Evolutionary conservation across 1,284 basidiomycete genomes (phyloP).

Genomic region (Ustilago xerochloae): DNA sequence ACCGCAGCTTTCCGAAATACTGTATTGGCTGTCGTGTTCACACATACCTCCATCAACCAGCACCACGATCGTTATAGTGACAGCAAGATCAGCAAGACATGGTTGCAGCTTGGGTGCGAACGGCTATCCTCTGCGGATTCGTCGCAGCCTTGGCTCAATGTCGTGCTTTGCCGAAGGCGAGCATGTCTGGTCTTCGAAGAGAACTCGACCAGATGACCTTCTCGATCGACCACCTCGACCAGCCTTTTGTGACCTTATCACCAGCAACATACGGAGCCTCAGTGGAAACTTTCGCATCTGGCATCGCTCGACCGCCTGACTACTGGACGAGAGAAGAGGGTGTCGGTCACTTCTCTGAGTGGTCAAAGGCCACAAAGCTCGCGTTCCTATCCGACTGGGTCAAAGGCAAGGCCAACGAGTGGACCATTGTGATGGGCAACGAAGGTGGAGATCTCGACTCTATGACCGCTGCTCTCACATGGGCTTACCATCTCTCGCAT

Average conservation of each 20-base stretch:
- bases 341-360: constrained; percentile 66
- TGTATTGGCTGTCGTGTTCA: too few relatives aligned
- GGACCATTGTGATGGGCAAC: constrained; percentile 69
- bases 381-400: constrained; percentile 63
- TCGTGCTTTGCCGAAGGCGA: constrained; percentile 8
- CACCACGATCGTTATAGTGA: too few relatives aligned
- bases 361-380: constrained; percentile 62
- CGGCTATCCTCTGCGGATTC: too few relatives aligned
- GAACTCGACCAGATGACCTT: not conserved
- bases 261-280: not conserved
- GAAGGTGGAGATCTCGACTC: constrained; percentile 68
- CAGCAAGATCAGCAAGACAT: not conserved
- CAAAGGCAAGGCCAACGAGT: constrained; percentile 57
- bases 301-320: constrained; percentile 6
- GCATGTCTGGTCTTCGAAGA: constrained; percentile 10
- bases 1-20: too few relatives aligned
- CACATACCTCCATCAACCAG: too few relatives aligned
- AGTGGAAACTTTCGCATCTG: not conserved
- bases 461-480: constrained; percentile 61
- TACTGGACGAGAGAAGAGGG: constrained; percentile 53
- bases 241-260: not conserved
- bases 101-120: too few relatives aligned
- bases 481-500: constrained; percentile 63
- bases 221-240: not conserved
- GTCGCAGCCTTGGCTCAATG: constrained; percentile 5